Evolutionary conservation across 176 grass and related monocot species (phyloP).

Genomic region (Rhynchospora tenuis): DNA sequence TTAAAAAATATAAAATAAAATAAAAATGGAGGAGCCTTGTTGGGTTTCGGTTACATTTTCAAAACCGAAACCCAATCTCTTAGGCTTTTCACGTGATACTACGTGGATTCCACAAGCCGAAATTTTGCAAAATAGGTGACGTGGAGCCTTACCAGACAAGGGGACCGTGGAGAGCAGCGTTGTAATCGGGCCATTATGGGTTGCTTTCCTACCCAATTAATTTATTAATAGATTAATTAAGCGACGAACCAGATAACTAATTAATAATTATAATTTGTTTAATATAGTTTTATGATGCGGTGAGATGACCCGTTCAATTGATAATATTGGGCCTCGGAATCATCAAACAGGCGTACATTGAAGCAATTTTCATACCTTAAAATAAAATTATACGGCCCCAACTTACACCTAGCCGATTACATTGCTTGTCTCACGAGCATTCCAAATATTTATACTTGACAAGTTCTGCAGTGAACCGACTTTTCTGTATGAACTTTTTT

Average conservation of each 20-base stretch:
- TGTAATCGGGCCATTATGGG: not conserved
- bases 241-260: not conserved
- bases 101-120: conserved; percentile 33
- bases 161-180: conserved; percentile 4
- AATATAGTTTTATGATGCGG: not conserved
- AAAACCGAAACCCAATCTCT: not conserved
- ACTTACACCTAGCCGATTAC: not conserved
- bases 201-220: not conserved
- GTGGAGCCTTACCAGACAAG: conserved; percentile 2
- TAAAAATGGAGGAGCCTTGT: too few relatives aligned
- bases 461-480: too few relatives aligned
- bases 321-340: not conserved
- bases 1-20: too few relatives aligned
- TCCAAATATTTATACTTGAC: too few relatives aligned
- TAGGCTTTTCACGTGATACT: not conserved
- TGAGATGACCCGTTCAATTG: not conserved
- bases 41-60: not conserved
- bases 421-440: too few relatives aligned
- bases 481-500: too few relatives aligned
- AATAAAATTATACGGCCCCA: not conserved
- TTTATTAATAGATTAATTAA: not conserved
- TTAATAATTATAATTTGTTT: not conserved
- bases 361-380: not conserved
- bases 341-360: not conserved
- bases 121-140: not conserved